Evolutionary conservation across 78 protist genomes (phyloP).

Genomic region (Paulinella micropora): DNA sequence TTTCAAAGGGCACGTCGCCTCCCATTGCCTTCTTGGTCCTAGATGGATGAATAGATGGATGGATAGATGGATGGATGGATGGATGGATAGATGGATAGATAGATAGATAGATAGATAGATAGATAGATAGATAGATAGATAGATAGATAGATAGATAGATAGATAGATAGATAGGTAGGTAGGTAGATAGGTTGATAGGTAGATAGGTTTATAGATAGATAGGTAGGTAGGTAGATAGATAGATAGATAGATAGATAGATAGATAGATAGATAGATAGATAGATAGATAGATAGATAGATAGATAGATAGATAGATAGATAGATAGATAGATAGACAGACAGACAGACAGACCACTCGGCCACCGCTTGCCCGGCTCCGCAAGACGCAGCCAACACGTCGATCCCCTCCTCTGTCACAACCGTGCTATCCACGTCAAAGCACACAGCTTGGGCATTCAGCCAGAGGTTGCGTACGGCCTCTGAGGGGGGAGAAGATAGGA

Average conservation of each 20-base stretch:
- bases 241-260: not conserved
- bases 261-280: not conserved
- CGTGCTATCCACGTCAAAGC: not conserved
- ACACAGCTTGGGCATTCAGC: not conserved
- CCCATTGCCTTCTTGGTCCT: too few species aligned
- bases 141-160: too few species aligned
- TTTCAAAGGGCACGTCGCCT: too few species aligned
- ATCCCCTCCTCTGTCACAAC: conserved; percentile 6
- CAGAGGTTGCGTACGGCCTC: too few species aligned
- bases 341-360: not conserved
- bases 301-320: not conserved
- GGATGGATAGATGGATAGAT: too few species aligned
- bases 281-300: not conserved
- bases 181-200: too few species aligned
- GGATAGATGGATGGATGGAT: too few species aligned
- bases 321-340: not conserved
- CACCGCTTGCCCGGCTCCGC: not conserved
- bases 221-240: not conserved
- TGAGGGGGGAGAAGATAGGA: too few species aligned
- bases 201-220: not conserved
- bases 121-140: too few species aligned
- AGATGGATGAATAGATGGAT: too few species aligned
- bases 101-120: too few species aligned
- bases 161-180: too few species aligned
- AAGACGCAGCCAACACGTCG: conserved; percentile 1